Conservation (phyloP, 1,139 yeast species). For the Blastobotrys illinoisensis region DNA sequence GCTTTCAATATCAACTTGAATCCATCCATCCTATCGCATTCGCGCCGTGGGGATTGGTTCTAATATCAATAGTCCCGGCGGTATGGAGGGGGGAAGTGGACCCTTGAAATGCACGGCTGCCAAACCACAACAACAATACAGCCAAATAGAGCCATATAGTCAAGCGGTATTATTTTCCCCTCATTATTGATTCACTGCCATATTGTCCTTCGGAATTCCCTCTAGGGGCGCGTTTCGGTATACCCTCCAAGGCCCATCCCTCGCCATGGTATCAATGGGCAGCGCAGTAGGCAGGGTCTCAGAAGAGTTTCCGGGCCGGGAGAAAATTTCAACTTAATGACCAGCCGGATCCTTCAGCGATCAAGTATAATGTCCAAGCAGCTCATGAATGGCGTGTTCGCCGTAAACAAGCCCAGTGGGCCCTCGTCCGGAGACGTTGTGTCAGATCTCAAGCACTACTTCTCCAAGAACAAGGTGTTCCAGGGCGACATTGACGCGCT, state of each 20-base stretch:
- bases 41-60: too few relatives aligned
- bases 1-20: too few relatives aligned
- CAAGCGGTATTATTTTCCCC: too few relatives aligned
- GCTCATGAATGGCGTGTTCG: constrained; percentile 62
- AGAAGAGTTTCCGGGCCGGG: background rate
- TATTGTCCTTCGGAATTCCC: background rate
- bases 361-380: background rate
- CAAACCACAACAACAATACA: too few relatives aligned
- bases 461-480: constrained; percentile 58
- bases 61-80: too few relatives aligned
- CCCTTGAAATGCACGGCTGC: too few relatives aligned
- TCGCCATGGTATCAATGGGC: background rate
- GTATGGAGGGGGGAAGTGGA: too few relatives aligned
- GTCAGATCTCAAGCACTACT: constrained; percentile 54
- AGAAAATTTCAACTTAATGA: background rate
- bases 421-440: constrained; percentile 73
- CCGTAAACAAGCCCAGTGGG: constrained; percentile 87
- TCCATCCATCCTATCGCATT: too few relatives aligned
- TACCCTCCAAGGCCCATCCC: too few relatives aligned
- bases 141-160: too few relatives aligned
- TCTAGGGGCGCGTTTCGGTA: background rate
- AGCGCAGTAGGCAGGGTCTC: background rate
- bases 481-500: constrained; percentile 41
- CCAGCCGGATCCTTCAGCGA: background rate
- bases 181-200: too few relatives aligned